A percentile compares a stretch with the other conserved stretches of the same genome.
Conservation (phyloP, 2,329 filamentous ascomycete species). For the Colletotrichum chlorophyti region DNA sequence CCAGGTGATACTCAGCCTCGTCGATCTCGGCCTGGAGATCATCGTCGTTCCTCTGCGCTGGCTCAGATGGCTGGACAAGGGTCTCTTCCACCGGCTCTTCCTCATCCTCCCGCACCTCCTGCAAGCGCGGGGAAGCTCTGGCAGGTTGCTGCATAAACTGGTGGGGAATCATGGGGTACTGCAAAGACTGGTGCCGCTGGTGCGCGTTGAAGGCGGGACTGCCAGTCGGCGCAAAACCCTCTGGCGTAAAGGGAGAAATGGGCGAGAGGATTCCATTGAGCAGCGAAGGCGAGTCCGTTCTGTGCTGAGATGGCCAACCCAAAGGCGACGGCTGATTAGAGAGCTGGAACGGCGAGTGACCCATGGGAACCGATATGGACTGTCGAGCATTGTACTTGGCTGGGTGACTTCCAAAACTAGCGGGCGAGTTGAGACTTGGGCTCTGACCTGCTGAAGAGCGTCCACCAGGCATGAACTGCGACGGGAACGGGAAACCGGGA, state of each 20-base stretch:
- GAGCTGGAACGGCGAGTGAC: slow-evolving; percentile 72
- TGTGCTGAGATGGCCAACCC: slow-evolving; percentile 64
- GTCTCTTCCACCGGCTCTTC: slow-evolving; percentile 64
- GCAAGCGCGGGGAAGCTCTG: slow-evolving; percentile 67
- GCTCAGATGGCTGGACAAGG: slow-evolving; percentile 61
- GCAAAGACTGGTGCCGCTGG: slow-evolving; percentile 65
- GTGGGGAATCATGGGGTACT: slow-evolving; percentile 62
- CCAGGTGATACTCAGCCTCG: slow-evolving; percentile 84
- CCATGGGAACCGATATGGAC: slow-evolving; percentile 71
- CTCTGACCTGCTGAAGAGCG: slow-evolving; percentile 67
- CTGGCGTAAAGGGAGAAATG: slow-evolving; percentile 66
- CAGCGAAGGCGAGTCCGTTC: slow-evolving; percentile 70
- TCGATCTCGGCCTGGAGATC: slow-evolving; percentile 87
- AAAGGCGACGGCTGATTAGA: slow-evolving; percentile 67
- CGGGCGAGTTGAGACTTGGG: slow-evolving; percentile 75
- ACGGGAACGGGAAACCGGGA: slow-evolving; percentile 63
- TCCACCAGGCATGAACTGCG: slow-evolving; percentile 65
- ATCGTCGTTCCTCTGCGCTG: slow-evolving; percentile 55
- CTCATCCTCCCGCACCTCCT: slow-evolving; percentile 77
- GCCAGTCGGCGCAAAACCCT: slow-evolving; percentile 51
- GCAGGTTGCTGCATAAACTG: slow-evolving; percentile 61
- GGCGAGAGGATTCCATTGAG: slow-evolving; percentile 67
- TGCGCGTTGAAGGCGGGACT: slow-evolving; percentile 54
- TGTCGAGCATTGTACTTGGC: slow-evolving; percentile 73
- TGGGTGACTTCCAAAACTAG: slow-evolving; percentile 67